A percentile compares a stretch with the other conserved stretches of the same genome.
phyloP scores from a whole-genome alignment of 1,284 basidiomycete species.

The Amylostereum chailletii region DNA sequence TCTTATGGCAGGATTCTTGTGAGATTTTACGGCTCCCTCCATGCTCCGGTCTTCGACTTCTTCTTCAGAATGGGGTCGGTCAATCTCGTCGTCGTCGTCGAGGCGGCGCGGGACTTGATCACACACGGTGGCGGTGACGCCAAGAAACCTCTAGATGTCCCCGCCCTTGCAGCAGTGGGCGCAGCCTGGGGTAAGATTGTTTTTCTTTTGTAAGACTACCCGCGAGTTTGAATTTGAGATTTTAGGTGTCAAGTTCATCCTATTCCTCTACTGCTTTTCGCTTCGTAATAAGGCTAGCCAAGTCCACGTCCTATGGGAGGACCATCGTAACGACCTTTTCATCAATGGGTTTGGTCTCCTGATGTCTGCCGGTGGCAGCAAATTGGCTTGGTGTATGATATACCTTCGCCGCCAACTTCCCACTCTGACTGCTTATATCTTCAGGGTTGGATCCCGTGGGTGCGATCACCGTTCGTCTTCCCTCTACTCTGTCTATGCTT shows the following conservation, averaged over 20 bases:
- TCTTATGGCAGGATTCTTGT: conserved; percentile 56
- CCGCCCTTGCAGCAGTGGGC: conserved; percentile 77
- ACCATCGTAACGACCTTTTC: conserved; percentile 87
- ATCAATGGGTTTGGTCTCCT: conserved; percentile 79
- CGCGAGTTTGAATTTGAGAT: conserved; percentile 9
- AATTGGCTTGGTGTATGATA: conserved; percentile 72
- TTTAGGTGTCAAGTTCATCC: conserved; percentile 71
- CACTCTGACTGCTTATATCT: conserved; percentile 1
- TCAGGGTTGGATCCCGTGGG: conserved; percentile 78
- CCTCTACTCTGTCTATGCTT: background rate
- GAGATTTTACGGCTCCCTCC: too few relatives aligned
- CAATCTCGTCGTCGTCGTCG: conserved; percentile 80
- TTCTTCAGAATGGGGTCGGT: conserved; percentile 71
- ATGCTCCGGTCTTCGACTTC: too few relatives aligned
- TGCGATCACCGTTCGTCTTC: conserved; percentile 56
- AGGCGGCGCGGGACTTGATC: conserved; percentile 68
- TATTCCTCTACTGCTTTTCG: conserved; percentile 84
- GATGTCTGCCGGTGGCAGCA: conserved; percentile 87
- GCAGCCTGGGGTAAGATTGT: conserved; percentile 64
- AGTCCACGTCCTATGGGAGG: conserved; percentile 91
- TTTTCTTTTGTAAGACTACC: background rate
- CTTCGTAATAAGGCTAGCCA: conserved; percentile 80
- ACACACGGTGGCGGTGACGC: conserved; percentile 45
- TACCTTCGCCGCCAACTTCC: conserved; percentile 1
- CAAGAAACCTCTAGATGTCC: conserved; percentile 65